A percentile compares a stretch with the other conserved stretches of the same genome.
phyloP scores from a whole-genome alignment of 805 yeast species.

The Yueomyces sinensis region DNA sequence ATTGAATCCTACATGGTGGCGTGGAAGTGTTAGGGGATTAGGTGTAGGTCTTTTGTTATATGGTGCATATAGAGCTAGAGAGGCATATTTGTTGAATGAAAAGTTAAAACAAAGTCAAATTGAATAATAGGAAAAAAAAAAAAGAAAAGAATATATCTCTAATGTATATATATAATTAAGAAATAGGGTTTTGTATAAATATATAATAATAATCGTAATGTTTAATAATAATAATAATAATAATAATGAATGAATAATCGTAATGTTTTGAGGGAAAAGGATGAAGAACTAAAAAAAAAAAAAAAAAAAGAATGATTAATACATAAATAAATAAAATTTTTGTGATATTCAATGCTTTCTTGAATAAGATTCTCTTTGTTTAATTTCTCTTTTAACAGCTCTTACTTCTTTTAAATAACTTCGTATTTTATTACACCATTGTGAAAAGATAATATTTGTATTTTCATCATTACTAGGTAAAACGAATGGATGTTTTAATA shows the following conservation, averaged over 20 bases:
- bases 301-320: too few relatives aligned
- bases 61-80: slow-evolving; percentile 53
- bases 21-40: slow-evolving; percentile 33
- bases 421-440: slow-evolving; percentile 29
- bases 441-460: slow-evolving; percentile 26
- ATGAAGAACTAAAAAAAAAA: too few relatives aligned
- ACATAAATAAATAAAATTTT: too few relatives aligned
- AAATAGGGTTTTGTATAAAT: too few relatives aligned
- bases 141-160: slow-evolving; percentile 10
- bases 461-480: slow-evolving; percentile 22
- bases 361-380: slow-evolving; percentile 13
- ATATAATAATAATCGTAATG: too few relatives aligned
- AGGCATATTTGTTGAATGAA: slow-evolving; percentile 47
- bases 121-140: too few relatives aligned
- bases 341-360: too few relatives aligned
- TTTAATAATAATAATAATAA: too few relatives aligned
- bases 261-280: too few relatives aligned
- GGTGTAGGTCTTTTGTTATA: slow-evolving; percentile 44
- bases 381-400: slow-evolving; percentile 19
- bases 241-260: too few relatives aligned
- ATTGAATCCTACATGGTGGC: slow-evolving; percentile 51
- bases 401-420: slow-evolving; percentile 19
- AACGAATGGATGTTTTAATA: slow-evolving; percentile 32
- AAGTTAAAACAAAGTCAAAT: too few relatives aligned
- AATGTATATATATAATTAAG: too few relatives aligned